phyloP scores from a whole-genome alignment of 768 basidiomycete species.

The Panaeolus papilionaceus region DNA sequence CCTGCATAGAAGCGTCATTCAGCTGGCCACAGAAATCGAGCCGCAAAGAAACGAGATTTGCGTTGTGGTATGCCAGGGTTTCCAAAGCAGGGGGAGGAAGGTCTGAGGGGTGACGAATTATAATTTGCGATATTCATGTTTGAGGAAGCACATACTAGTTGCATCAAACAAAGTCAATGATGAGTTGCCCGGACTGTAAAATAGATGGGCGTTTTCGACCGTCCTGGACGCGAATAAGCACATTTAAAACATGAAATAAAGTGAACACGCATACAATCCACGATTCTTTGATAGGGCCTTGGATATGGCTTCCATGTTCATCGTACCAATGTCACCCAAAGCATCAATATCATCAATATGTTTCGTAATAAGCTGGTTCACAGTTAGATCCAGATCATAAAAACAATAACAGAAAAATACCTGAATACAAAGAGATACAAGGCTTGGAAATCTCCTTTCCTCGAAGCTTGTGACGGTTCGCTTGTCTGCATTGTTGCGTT shows the following conservation, averaged over 20 bases:
- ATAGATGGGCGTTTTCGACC: slow-evolving; percentile 78
- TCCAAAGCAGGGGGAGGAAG: slow-evolving; percentile 70
- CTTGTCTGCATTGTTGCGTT: slow-evolving; percentile 68
- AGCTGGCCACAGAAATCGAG: slow-evolving; percentile 90
- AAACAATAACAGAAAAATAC: slow-evolving; percentile 39
- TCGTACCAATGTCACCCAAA: slow-evolving; percentile 83
- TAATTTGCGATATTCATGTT: not conserved
- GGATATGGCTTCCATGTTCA: slow-evolving; percentile 86
- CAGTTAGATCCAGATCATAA: not conserved
- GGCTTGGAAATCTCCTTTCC: slow-evolving; percentile 67
- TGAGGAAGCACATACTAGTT: slow-evolving; percentile 66
- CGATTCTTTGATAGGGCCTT: slow-evolving; percentile 84
- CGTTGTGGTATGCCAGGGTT: slow-evolving; percentile 81
- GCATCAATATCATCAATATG: slow-evolving; percentile 91
- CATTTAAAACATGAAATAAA: slow-evolving; percentile 18
- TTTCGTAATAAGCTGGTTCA: slow-evolving; percentile 72
- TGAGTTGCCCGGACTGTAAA: slow-evolving; percentile 78
- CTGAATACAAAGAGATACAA: slow-evolving; percentile 84
- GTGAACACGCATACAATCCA: slow-evolving; percentile 63
- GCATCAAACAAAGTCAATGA: slow-evolving; percentile 84
- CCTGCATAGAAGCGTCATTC: slow-evolving; percentile 60
- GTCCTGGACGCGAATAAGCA: slow-evolving; percentile 53
- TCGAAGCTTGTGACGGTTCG: slow-evolving; percentile 74
- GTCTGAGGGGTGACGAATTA: slow-evolving; percentile 46
- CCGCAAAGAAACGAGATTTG: slow-evolving; percentile 77